Base-by-base conservation (phyloP, 495 filamentous ascomycete species). In the Penicillium waksmanii region DNA sequence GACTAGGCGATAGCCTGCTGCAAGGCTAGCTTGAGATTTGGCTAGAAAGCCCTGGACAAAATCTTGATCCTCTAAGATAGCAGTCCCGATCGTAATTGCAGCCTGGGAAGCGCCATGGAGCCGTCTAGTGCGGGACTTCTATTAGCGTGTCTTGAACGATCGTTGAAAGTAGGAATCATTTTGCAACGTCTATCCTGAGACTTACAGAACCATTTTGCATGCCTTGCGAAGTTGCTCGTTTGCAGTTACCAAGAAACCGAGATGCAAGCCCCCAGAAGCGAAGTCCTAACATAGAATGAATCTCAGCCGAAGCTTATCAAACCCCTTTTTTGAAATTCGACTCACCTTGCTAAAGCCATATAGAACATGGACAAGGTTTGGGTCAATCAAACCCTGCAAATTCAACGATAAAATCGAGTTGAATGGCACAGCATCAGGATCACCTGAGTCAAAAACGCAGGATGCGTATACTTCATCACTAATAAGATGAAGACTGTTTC, bases 381-480 rank as follows among this genome's bases (percentile, higher is more conserved):
- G 70, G 51, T 83, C 71, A 19, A 88, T 85, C 21, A 84, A 61
- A 0, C 66, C 71, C 9, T 52, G 34, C 0, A 65, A 40, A 50
- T 82, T 70, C 36, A 88, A 64, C 0, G 82, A 75, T 0, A 84
- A 70, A 6, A 83, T 71, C 1, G 81, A 85, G 1, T 71, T 73
- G 66, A 89, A 89, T 1, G 70, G 68, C 9, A 73, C 57, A n/a
- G 75, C 73, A 0, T 63, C 50, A 5, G 68, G 61, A 25, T 74
- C 63, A 7, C 71, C 69, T 1, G 72, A 65, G 18, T 73, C 71
- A 62, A 79, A 87, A 0, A 84, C 73, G 17, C 75, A 82, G 4
- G 83, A 70, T 5, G 82, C 85, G 64, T 87, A 87, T 5, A 88
- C 76, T 62, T 89, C 86, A 58, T 89, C 85, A 48, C 78, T 80